Conservation (phyloP, 1,284 basidiomycete genomes). For the Microbotryum silenes-acaulis region DNA sequence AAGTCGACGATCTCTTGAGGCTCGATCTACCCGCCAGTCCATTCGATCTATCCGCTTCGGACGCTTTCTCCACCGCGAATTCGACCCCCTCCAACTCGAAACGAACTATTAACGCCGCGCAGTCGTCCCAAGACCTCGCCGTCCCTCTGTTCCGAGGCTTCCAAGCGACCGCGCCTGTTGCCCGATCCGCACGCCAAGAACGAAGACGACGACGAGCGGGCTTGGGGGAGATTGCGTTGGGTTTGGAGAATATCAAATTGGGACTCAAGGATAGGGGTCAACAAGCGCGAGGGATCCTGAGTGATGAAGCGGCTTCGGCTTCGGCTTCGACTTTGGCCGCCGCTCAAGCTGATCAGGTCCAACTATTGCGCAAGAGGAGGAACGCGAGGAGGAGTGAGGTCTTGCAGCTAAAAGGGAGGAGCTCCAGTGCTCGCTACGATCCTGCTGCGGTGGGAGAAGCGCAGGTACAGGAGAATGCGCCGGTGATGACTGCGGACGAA, state of each 20-base stretch:
- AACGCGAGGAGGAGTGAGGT: conserved; percentile 53
- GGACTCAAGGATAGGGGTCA: conserved; percentile 71
- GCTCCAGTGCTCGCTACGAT: neutral
- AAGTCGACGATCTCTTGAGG: conserved; percentile 32
- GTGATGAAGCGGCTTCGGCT: conserved; percentile 51
- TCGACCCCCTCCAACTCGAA: neutral
- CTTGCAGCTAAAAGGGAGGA: conserved; percentile 9
- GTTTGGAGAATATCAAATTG: conserved; percentile 53
- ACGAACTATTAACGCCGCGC: neutral
- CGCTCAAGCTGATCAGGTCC: conserved; percentile 48
- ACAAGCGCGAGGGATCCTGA: conserved; percentile 63
- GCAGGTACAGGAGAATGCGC: conserved; percentile 50
- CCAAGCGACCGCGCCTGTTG: conserved; percentile 81
- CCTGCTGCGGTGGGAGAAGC: conserved; percentile 46
- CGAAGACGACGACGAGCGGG: conserved; percentile 60
- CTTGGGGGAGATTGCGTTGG: conserved; percentile 53
- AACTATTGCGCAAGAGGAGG: conserved; percentile 49
- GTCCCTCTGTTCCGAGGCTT: conserved; percentile 65
- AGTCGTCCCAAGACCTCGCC: conserved; percentile 10
- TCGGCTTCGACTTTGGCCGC: neutral
- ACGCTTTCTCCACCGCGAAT: neutral
- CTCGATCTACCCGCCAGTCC: conserved; percentile 29
- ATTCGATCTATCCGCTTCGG: conserved; percentile 14
- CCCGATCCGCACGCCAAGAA: conserved; percentile 65
- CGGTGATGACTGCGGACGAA: conserved; percentile 6